Base-by-base conservation (phyloP, 306 rosid species). In the Casuarina glauca region DNA sequence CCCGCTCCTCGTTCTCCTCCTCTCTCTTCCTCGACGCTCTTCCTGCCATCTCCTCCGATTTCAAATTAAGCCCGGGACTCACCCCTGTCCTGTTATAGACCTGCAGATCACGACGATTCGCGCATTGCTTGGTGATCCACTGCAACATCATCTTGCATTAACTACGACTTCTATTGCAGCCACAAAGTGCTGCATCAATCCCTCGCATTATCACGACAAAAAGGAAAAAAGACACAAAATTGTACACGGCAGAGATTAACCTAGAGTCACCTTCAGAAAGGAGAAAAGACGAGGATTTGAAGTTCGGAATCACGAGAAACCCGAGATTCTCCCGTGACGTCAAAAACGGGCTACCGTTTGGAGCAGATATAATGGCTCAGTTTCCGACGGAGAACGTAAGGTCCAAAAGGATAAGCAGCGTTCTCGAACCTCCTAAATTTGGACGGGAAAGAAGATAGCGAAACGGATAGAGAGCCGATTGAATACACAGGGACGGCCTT, bases 1-100 rank as follows among this genome's bases (percentile, higher is more conserved):
- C 72, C 84, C 35, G 78, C 44, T 74, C 77, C 11, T 50, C 72
- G 15, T 50, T 67, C 51, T 58, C 74, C 26, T 69, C 54, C 2
- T 43, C 80, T 4, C 58, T 76, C 41, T 3, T 38, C 8, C 12
- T 50, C 80, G 1, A 78, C 64, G 3, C 74, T 66, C 73, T 76
- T 41, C 53, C 60, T 5, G 39, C 41, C 72, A 26, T 51, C 72
- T 2, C 69, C 36, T 35, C 45, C 70, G 3, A 41, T 11, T 17
- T 17, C 70, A 26, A 13, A 66, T 66, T 66, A 5, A 15, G 39
- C 38, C 1, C 70, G 16, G 49, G 26, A 39, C 39, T 10, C 38
- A 0, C 39, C 26, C 64, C 64, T 11, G 64, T 58, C 3, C 60
- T 58, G 15, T 9, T 39, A 26, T 58, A 39, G 10, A 9, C 39